Evolutionary conservation across 148 eudicot genomes (phyloP).

Genomic region (Chenopodium formosanum): DNA sequence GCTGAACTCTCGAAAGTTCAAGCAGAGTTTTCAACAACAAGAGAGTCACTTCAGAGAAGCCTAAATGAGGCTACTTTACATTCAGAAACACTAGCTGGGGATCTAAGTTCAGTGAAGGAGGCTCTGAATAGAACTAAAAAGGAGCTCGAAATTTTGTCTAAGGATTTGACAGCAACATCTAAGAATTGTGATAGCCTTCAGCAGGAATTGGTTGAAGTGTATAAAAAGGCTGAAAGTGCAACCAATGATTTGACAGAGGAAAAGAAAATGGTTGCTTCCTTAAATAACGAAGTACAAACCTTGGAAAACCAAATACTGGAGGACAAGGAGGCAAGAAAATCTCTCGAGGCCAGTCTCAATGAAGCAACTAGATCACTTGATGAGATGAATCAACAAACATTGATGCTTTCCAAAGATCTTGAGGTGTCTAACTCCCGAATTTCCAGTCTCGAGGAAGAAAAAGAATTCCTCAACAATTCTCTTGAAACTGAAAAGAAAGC

Average conservation of each 20-base stretch:
- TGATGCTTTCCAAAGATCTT: slow-evolving; percentile 49
- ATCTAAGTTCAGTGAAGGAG: slow-evolving; percentile 49
- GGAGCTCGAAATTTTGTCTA: slow-evolving; percentile 38
- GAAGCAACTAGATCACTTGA: slow-evolving; percentile 68
- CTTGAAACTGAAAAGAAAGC: slow-evolving; percentile 50
- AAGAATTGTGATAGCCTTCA: slow-evolving; percentile 42
- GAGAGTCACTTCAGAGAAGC: slow-evolving; percentile 34
- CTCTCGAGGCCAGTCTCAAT: slow-evolving; percentile 57
- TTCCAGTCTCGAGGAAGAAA: slow-evolving; percentile 58
- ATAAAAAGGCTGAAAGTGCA: slow-evolving; percentile 50
- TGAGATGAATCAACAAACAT: slow-evolving; percentile 51
- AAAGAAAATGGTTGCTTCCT: slow-evolving; percentile 38
- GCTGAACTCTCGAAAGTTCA: slow-evolving; percentile 39
- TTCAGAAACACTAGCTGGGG: slow-evolving; percentile 38
- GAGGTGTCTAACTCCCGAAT: slow-evolving; percentile 48
- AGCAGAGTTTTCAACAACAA: slow-evolving; percentile 47
- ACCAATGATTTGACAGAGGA: slow-evolving; percentile 51
- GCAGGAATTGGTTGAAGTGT: slow-evolving; percentile 59
- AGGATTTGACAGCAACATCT: slow-evolving; percentile 38
- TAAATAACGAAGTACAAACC: slow-evolving; percentile 45
- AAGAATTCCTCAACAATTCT: slow-evolving; percentile 33
- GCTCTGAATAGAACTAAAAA: slow-evolving; percentile 39
- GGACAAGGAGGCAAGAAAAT: slow-evolving; percentile 46
- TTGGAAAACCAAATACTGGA: slow-evolving; percentile 47
- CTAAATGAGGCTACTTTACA: slow-evolving; percentile 46